phyloP scores from a whole-genome alignment of 371 early-diverging fungal genomes.

The Chytridium lagenaria region DNA sequence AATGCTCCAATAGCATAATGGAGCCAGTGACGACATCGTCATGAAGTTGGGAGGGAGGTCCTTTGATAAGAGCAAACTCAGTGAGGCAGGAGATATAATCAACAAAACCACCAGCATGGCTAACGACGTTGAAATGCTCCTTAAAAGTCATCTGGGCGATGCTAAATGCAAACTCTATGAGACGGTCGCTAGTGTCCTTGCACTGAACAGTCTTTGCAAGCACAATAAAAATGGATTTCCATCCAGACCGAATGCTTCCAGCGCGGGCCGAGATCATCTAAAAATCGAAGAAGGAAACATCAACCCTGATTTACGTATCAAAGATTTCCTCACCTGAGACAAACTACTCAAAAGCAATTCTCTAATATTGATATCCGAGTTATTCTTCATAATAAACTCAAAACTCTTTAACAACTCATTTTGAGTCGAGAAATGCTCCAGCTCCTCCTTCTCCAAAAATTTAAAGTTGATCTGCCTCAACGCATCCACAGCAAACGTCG shows the following conservation, averaged over 20 bases:
- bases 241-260: conserved; percentile 64
- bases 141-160: conserved; percentile 73
- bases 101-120: conserved; percentile 65
- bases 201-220: conserved; percentile 49
- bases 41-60: conserved; percentile 15
- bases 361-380: conserved; percentile 55
- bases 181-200: conserved; percentile 57
- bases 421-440: conserved; percentile 73
- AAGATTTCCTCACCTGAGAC: conserved; percentile 29
- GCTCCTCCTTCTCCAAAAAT: conserved; percentile 75
- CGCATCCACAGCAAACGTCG: conserved; percentile 74
- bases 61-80: conserved; percentile 74
- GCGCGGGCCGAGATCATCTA: conserved; percentile 59
- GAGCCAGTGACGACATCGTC: conserved; percentile 66
- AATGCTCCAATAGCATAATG: conserved; percentile 66
- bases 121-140: conserved; percentile 67
- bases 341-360: conserved; percentile 63
- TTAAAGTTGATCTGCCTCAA: conserved; percentile 74
- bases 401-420: conserved; percentile 73
- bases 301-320: not conserved
- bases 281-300: too few relatives aligned
- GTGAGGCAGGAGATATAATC: conserved; percentile 82
- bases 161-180: conserved; percentile 70
- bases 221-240: conserved; percentile 74
- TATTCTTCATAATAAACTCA: conserved; percentile 72